Evolutionary conservation across 305 asterid genomes (phyloP).

Genomic region (Fraxinus sp.): DNA sequence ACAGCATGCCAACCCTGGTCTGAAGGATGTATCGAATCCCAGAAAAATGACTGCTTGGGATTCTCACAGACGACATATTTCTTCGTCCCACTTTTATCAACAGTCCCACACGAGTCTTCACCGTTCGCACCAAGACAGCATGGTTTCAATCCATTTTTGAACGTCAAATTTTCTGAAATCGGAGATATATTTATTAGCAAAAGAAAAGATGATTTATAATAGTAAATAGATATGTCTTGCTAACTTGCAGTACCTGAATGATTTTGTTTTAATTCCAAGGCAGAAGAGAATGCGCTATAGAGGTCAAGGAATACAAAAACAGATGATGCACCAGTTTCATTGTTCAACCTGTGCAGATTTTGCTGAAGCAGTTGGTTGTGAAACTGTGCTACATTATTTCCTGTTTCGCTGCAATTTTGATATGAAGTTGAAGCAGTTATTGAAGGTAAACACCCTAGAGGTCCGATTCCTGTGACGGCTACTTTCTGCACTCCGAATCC

Average conservation of each 20-base stretch:
- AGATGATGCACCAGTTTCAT: conserved; percentile 29
- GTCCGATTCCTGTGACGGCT: conserved; percentile 43
- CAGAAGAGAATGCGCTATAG: conserved; percentile 49
- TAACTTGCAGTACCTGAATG: conserved; percentile 21
- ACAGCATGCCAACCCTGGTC: conserved; percentile 56
- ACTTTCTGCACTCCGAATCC: conserved; percentile 50
- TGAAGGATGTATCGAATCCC: conserved; percentile 72
- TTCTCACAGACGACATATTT: conserved; percentile 46
- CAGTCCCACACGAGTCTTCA: conserved; percentile 45
- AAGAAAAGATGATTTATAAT: background rate
- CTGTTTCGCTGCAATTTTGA: conserved; percentile 38
- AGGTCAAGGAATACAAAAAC: conserved; percentile 48
- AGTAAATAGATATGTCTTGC: background rate
- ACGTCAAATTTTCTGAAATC: conserved; percentile 27
- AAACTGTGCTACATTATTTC: conserved; percentile 37
- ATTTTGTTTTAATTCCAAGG: conserved; percentile 30
- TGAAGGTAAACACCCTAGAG: conserved; percentile 60
- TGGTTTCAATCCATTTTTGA: conserved; percentile 42
- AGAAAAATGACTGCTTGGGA: conserved; percentile 45
- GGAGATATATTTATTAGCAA: background rate
- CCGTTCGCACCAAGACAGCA: conserved; percentile 51
- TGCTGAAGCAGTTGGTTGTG: conserved; percentile 53
- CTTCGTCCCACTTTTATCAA: conserved; percentile 37
- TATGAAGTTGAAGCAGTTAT: conserved; percentile 24
- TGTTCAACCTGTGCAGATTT: conserved; percentile 37